phyloP scores from a whole-genome alignment of 2,329 filamentous ascomycete species.

The Aspergillus brunneoviolaceus region DNA sequence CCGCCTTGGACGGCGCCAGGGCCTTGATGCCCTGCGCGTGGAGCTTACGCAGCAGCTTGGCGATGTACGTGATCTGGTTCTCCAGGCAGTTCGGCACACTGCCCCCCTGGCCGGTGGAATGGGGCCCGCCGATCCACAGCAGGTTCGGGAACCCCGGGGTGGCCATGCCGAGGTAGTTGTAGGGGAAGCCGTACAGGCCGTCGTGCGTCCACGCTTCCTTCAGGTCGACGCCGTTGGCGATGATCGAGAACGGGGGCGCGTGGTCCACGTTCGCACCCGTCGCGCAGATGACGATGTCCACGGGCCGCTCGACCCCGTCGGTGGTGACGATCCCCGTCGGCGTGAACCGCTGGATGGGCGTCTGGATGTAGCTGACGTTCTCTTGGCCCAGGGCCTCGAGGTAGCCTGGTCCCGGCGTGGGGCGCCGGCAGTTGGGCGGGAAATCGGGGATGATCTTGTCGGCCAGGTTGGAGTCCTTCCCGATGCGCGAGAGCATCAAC shows the following conservation, averaged over 20 bases:
- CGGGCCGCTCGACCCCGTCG: conserved; percentile 57
- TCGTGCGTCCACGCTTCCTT: conserved; percentile 57
- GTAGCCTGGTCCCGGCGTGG: conserved; percentile 67
- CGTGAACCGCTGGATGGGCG: conserved; percentile 59
- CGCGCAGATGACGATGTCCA: conserved; percentile 67
- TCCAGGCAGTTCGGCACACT: conserved; percentile 68
- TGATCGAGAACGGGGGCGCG: conserved; percentile 61
- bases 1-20: conserved; percentile 57
- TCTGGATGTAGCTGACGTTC: conserved; percentile 63
- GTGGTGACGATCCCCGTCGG: conserved; percentile 59
- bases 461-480: conserved; percentile 56
- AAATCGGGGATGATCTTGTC: conserved; percentile 62
- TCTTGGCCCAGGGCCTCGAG: conserved; percentile 62
- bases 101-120: conserved; percentile 60
- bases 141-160: conserved; percentile 68
- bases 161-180: conserved; percentile 65
- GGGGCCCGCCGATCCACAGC: conserved; percentile 63
- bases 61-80: conserved; percentile 63
- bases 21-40: conserved; percentile 65
- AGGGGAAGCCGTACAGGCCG: conserved; percentile 61
- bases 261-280: conserved; percentile 65
- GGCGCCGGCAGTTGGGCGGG: conserved; percentile 62
- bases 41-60: conserved; percentile 67
- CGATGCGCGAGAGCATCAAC: conserved; percentile 56
- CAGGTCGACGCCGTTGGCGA: conserved; percentile 56